Base-by-base conservation (phyloP, 2,329 filamentous ascomycete species). In the Trichoderma guizhouense region DNA sequence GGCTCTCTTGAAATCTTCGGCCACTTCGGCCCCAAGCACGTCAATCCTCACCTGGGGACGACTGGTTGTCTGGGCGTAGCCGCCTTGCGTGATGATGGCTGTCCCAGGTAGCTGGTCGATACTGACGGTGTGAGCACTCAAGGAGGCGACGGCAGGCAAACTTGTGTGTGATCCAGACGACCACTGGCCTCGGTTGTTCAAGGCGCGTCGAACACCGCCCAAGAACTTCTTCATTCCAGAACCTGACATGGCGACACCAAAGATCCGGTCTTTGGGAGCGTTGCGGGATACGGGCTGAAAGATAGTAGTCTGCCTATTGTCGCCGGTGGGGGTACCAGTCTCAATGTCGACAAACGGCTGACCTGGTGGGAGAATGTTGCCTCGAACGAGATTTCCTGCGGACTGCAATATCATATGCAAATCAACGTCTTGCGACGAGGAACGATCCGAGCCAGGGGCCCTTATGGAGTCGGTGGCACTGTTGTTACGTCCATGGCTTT, bases 211-310 rank as follows among this genome's bases (percentile, higher is more conserved):
- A 47, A 98, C 93, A 74, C 93, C 95, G 7, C 94, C 93, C 65
- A 99, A 87, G 0, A 98, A 87, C 76, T 91, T 96, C 80, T 91
- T 95, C 86, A 98, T 93, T 3, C 93, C 93, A 36, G 92, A 91
- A 61, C 89, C 86, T 11, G 88, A 90, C 86, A 91, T 89, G 69
- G 88, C 88, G 15, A 88, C 88, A 55, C 86, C 86, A 9, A 85
- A 86, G 1, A 84, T 83, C 30, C 80, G 79, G 14, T 82, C 82
- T 74, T 87, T 90, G 55, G 82, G 77, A 62, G 84, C 83, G n/a
- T 73, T 73, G 55, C 76, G 77, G 30, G 64, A 73, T 28, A 79
- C 81, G 8, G 85, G 78, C 67, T 84, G 81, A 69, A 89, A 86
- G 11, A 88, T 74, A 0, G 88, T 89, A 0, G 87, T 90, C 65